Conservation (phyloP, 176 grass and related monocot genomes). For the Rhynchospora breviuscula region DNA sequence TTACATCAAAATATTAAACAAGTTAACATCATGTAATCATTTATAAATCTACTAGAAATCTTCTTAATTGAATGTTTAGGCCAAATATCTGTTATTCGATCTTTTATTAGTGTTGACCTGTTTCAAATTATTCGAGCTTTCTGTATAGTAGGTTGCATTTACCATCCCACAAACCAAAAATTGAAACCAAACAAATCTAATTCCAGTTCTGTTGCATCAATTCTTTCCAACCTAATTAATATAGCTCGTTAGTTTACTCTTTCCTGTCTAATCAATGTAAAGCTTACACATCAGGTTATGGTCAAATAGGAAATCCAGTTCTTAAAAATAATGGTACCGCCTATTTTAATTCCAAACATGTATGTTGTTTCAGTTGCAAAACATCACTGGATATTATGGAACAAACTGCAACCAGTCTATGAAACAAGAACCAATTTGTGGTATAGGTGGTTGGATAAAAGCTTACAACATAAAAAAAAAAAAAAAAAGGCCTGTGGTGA, state of each 20-base stretch:
- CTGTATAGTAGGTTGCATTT: not conserved
- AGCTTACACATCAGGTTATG: not conserved
- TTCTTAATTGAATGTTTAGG: no score
- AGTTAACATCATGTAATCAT: no score
- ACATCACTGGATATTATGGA: no score
- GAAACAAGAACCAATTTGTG: no score
- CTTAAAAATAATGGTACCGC: not conserved
- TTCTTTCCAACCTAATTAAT: not conserved
- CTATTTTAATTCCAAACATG: no score
- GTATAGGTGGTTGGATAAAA: no score
- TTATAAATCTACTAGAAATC: no score
- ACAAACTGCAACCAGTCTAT: no score
- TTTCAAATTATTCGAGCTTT: not conserved
- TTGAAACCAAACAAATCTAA: not conserved
- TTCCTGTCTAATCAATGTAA: not conserved
- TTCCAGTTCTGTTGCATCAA: not conserved
- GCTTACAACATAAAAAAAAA: no score
- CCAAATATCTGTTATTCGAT: no score
- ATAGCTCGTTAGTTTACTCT: not conserved
- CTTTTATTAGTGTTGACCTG: not conserved
- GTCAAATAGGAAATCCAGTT: not conserved
- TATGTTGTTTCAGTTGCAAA: no score
- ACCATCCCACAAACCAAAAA: not conserved
- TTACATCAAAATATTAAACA: not conserved
- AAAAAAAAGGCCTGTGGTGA: no score